A percentile compares a stretch with the other conserved stretches of the same genome.
Conservation (phyloP, 2,329 filamentous ascomycete genomes). For the Alternaria viburni region DNA sequence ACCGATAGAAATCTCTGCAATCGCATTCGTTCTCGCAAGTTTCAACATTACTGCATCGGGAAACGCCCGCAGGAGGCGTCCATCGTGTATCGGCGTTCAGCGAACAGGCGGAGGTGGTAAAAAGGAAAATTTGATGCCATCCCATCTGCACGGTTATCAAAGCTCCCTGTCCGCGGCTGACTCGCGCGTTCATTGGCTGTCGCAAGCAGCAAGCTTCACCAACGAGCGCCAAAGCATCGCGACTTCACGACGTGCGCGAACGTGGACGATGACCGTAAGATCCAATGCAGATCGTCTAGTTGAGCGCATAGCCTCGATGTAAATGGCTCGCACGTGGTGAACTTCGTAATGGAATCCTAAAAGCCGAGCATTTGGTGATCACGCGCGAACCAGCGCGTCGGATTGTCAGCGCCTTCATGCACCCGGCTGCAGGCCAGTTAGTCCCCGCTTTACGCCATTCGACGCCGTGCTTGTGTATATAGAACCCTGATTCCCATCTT, state of each 20-base stretch:
- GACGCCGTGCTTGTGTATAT: slow-evolving; percentile 16
- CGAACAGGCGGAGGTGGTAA: slow-evolving; percentile 24
- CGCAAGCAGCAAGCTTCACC: slow-evolving; percentile 1
- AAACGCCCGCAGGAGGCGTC: slow-evolving; percentile 1
- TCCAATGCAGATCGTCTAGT: not conserved
- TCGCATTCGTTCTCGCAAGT: slow-evolving; percentile 3
- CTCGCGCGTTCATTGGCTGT: slow-evolving; percentile 28
- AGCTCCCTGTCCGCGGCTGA: slow-evolving; percentile 30
- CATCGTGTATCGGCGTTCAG: slow-evolving; percentile 26
- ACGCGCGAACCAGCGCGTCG: slow-evolving; percentile 25
- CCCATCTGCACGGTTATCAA: slow-evolving; percentile 16
- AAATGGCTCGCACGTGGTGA: slow-evolving; percentile 10
- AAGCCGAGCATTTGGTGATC: slow-evolving; percentile 21
- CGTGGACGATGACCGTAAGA: not conserved
- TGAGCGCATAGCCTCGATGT: not conserved
- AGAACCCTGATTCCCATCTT: slow-evolving; percentile 15
- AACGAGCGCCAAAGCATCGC: not conserved
- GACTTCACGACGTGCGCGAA: slow-evolving; percentile 4
- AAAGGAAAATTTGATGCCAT: slow-evolving; percentile 22
- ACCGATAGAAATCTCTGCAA: slow-evolving; percentile 18
- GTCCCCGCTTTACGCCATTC: slow-evolving; percentile 24
- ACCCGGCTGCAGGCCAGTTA: slow-evolving; percentile 12
- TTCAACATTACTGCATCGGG: slow-evolving; percentile 2
- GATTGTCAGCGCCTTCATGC: slow-evolving; percentile 19
- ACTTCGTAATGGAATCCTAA: slow-evolving; percentile 14